Evolutionary conservation across 176 grass and related monocot genomes (phyloP).

Genomic region (Musa beccarii): DNA sequence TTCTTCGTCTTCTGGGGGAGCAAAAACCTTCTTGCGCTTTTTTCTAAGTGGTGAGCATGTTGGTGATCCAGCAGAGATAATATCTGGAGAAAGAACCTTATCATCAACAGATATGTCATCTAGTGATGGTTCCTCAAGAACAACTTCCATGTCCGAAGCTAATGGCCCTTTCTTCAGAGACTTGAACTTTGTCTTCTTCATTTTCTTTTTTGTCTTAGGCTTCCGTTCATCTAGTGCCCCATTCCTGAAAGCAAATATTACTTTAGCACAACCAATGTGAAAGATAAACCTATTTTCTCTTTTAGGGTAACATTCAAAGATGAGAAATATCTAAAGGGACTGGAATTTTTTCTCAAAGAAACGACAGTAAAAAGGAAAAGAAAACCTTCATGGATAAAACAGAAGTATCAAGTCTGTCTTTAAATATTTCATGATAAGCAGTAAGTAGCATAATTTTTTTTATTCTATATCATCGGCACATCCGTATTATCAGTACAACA

Average conservation of each 20-base stretch:
- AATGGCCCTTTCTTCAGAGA: conserved; percentile 67
- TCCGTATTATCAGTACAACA: no score
- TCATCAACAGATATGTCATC: conserved; percentile 70
- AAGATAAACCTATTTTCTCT: not conserved
- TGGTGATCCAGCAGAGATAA: conserved; percentile 54
- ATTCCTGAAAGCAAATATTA: not conserved
- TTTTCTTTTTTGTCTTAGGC: conserved; percentile 69
- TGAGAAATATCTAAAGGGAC: not conserved
- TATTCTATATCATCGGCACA: no score
- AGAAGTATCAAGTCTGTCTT: not conserved
- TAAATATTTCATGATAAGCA: not conserved
- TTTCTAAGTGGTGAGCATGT: conserved; percentile 39
- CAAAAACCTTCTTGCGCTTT: conserved; percentile 54
- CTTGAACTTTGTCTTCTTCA: conserved; percentile 81
- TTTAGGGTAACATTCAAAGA: not conserved
- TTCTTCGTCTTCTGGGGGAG: conserved; percentile 45
- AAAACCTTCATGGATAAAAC: not conserved
- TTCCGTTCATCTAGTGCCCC: conserved; percentile 15
- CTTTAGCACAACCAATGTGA: not conserved
- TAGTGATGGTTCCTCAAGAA: conserved; percentile 48
- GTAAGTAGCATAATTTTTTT: not conserved
- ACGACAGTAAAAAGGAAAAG: not conserved
- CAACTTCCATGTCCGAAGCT: conserved; percentile 52
- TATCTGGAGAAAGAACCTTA: conserved; percentile 57
- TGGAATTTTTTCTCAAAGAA: not conserved